Base-by-base conservation (phyloP, 1,284 basidiomycete species). In the Quambalaria eucalypti region DNA sequence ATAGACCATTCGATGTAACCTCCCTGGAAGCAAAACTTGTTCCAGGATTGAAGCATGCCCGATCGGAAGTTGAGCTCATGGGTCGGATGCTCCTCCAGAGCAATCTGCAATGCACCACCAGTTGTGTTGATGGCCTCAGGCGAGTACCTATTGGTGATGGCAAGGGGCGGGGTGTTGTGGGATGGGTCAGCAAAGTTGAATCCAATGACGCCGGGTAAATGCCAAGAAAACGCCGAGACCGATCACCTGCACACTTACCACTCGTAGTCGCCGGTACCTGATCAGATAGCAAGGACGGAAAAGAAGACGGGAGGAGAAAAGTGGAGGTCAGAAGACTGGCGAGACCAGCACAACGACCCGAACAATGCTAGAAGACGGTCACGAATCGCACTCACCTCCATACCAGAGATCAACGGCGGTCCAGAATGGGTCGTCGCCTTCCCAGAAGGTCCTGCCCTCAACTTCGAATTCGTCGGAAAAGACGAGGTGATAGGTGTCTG, bases 21-120 rank as follows among this genome's bases (percentile, higher is more conserved):
- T 25, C 73, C 73, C 33, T 71, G 69, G 61, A 74, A 62, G 50
- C 69, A 71, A 42, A 71, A 69, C 57, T 71, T 67, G 61, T 71
- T 71, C 69, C 69, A 71, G 21, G 58, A 61, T 49, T 71, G 69
- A 1, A 71, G 36, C 69, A 71, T 71, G 2, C 67, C 69, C n/a
- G 60, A 62, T n/a, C 61, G 65, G 56, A 71, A 71, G 54, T 69
- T 69, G 51, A 69, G 63, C 16, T 69, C 62, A 54, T 71, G 63
- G 4, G 56, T 66, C 2, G 28, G 29, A 38, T 56, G 61, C 26
- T 67, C 61, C 2, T 60, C 61, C 64, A 71, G 61, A 25, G 60
- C 61, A 44, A 71, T 57, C 23, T 51, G 49, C 33, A 69, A 58
- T 7, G 56, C 55, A 21, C 63, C 69, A 14, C 51, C 61, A 12